phyloP scores from a whole-genome alignment of 2,329 filamentous ascomycete genomes.

The Colletotrichum nymphaeae region DNA sequence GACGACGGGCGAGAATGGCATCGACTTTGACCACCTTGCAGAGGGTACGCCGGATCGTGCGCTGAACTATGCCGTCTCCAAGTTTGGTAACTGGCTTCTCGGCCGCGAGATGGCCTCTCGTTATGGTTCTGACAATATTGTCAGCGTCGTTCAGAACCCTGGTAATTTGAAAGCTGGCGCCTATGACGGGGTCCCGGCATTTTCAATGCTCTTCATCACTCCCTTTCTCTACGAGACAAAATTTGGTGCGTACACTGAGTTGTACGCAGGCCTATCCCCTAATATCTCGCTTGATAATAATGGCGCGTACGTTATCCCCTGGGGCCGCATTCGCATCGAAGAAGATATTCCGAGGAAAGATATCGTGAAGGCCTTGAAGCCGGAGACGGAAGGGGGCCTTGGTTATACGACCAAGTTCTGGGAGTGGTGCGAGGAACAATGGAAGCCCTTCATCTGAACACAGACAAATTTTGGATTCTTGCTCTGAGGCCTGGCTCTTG shows the following conservation, averaged over 20 bases:
- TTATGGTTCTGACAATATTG: slow-evolving; percentile 39
- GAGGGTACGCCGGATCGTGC: slow-evolving; percentile 38
- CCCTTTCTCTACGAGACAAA: slow-evolving; percentile 43
- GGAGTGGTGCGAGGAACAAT: slow-evolving; percentile 43
- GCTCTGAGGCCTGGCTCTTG: no score
- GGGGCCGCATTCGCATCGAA: slow-evolving; percentile 41
- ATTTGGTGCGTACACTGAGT: slow-evolving; percentile 53
- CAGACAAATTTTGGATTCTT: no score
- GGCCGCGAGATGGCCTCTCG: slow-evolving; percentile 45
- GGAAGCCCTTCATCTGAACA: slow-evolving; percentile 4
- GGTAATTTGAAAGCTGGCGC: slow-evolving; percentile 47
- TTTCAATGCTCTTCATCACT: slow-evolving; percentile 35
- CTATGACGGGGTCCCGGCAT: slow-evolving; percentile 34
- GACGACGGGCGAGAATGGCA: slow-evolving; percentile 40
- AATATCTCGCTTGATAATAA: slow-evolving; percentile 47
- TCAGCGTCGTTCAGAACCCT: slow-evolving; percentile 47
- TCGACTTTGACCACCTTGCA: slow-evolving; percentile 42
- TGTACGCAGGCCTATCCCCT: slow-evolving; percentile 52
- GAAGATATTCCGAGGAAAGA: slow-evolving; percentile 40
- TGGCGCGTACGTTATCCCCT: slow-evolving; percentile 44
- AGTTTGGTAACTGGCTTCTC: slow-evolving; percentile 49
- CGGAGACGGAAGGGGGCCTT: slow-evolving; percentile 41
- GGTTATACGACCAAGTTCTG: slow-evolving; percentile 42
- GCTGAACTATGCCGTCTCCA: slow-evolving; percentile 47
- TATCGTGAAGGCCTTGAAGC: slow-evolving; percentile 41